phyloP scores from a whole-genome alignment of 2,329 filamentous ascomycete genomes.

The Penicillium crustosum region DNA sequence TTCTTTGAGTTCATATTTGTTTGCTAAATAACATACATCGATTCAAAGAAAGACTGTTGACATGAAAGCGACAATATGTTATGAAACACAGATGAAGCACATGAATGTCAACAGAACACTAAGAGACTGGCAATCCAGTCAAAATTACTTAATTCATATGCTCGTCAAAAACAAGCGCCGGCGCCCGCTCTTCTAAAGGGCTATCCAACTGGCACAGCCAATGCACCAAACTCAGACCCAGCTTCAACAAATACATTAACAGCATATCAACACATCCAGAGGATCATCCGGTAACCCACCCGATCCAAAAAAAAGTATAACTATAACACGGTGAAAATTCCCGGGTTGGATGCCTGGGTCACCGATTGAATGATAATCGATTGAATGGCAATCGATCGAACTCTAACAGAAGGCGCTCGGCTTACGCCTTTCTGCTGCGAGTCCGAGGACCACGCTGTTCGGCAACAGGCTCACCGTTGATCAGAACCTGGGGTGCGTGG shows the following conservation, averaged over 20 bases:
- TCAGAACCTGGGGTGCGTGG: slow-evolving; percentile 35
- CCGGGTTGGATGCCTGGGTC: background rate
- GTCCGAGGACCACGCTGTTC: slow-evolving; percentile 27
- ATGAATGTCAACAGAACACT: background rate
- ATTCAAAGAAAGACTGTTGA: background rate
- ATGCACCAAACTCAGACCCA: slow-evolving; percentile 5
- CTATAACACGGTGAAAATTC: slow-evolving; percentile 5
- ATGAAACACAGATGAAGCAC: background rate
- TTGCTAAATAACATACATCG: background rate
- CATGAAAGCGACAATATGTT: background rate
- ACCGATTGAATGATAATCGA: background rate
- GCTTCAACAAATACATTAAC: slow-evolving; percentile 12
- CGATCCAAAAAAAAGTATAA: slow-evolving; percentile 6
- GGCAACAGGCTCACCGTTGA: slow-evolving; percentile 41
- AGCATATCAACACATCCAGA: slow-evolving; percentile 9
- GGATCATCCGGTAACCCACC: background rate
- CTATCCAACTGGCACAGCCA: slow-evolving; percentile 2
- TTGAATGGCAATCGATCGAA: background rate
- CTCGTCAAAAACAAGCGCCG: slow-evolving; percentile 14
- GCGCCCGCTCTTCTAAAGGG: slow-evolving; percentile 12
- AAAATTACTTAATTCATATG: slow-evolving; percentile 8
- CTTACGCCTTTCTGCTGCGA: slow-evolving; percentile 28
- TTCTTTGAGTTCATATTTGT: background rate
- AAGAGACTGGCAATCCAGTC: background rate
- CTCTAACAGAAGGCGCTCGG: background rate